Conservation (phyloP, 1,284 basidiomycete genomes). For the Ganoderma lucidum region DNA sequence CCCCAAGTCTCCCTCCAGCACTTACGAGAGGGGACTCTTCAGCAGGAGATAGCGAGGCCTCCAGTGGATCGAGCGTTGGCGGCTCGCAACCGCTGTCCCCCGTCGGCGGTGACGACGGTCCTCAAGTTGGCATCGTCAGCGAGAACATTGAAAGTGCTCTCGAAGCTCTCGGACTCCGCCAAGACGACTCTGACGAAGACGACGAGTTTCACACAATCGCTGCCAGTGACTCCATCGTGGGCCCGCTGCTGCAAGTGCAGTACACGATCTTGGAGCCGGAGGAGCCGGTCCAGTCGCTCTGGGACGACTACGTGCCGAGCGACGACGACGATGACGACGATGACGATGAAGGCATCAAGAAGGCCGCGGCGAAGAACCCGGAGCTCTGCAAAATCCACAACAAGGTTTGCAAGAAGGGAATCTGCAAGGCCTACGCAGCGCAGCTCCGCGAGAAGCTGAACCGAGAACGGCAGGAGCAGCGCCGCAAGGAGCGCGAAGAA, state of each 20-base stretch:
- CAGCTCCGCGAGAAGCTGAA: constrained; percentile 15
- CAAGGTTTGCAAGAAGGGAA: constrained; percentile 36
- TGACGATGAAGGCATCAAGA: constrained; percentile 7
- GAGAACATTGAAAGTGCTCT: constrained; percentile 8
- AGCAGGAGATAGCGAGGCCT: background rate
- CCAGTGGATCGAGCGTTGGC: constrained; percentile 14
- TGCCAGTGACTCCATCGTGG: background rate
- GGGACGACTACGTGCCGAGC: constrained; percentile 3
- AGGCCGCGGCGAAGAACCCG: constrained; percentile 14
- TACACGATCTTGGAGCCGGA: background rate
- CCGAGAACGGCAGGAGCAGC: constrained; percentile 11
- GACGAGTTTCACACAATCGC: background rate
- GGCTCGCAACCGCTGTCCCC: constrained; percentile 10
- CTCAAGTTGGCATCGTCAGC: constrained; percentile 3
- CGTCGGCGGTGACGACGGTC: background rate
- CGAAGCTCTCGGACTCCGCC: constrained; percentile 14
- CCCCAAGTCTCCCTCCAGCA: constrained; percentile 16
- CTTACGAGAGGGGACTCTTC: constrained; percentile 12
- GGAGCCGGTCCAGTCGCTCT: constrained; percentile 6
- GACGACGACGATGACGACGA: constrained; percentile 16
- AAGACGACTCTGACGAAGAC: constrained; percentile 19
- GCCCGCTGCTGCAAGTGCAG: background rate
- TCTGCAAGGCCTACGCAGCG: constrained; percentile 33
- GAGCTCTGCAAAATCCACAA: constrained; percentile 36
- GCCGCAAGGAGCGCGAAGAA: constrained; percentile 9